A percentile compares a stretch with the other conserved stretches of the same genome.
Conservation (phyloP, 192 early-diverging fungal species). For the Podila epigama region DNA sequence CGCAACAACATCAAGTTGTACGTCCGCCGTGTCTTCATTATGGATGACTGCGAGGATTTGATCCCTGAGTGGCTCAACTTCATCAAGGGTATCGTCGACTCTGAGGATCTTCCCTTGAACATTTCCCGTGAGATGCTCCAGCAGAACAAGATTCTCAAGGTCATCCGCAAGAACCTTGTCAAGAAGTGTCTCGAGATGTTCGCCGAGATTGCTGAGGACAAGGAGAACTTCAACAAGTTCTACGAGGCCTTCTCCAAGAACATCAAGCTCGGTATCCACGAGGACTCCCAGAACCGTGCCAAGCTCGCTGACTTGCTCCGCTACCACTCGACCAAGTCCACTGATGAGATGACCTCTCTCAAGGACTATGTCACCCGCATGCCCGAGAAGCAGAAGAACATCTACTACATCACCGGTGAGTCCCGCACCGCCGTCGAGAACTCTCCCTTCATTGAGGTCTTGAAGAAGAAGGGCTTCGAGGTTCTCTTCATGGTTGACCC, state of each 20-base stretch:
- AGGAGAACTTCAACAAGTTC: slow-evolving; percentile 99
- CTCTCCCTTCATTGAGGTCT: slow-evolving; percentile 97
- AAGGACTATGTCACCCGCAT: slow-evolving; percentile 99
- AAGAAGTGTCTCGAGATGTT: slow-evolving; percentile 99
- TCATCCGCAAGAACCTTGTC: slow-evolving; percentile 99
- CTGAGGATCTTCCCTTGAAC: slow-evolving; percentile 99
- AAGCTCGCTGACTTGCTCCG: slow-evolving; percentile 98
- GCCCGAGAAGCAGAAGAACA: slow-evolving; percentile 99
- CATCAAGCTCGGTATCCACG: slow-evolving; percentile 99
- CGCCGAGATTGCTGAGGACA: slow-evolving; percentile 95
- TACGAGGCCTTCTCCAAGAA: slow-evolving; percentile 99
- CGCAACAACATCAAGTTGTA: slow-evolving; percentile 99
- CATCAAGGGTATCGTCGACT: slow-evolving; percentile 99
- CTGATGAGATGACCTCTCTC: slow-evolving; percentile 96
- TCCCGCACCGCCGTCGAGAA: slow-evolving; percentile 93
- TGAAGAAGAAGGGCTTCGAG: slow-evolving; percentile 99
- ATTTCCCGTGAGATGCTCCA: slow-evolving; percentile 99
- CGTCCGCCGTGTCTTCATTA: slow-evolving; percentile 99
- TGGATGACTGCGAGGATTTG: slow-evolving; percentile 99
- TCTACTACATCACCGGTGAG: slow-evolving; percentile 99
- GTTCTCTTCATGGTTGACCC: slow-evolving; percentile 99
- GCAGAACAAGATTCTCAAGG: slow-evolving; percentile 99
- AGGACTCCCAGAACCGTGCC: slow-evolving; percentile 95
- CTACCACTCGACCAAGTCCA: slow-evolving; percentile 99
- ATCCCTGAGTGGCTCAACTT: slow-evolving; percentile 99